These are phyloP conservation scores for Prunus dulcis DNA, from an alignment of 306 rosid species.

Conservation along the genomic window DNA sequence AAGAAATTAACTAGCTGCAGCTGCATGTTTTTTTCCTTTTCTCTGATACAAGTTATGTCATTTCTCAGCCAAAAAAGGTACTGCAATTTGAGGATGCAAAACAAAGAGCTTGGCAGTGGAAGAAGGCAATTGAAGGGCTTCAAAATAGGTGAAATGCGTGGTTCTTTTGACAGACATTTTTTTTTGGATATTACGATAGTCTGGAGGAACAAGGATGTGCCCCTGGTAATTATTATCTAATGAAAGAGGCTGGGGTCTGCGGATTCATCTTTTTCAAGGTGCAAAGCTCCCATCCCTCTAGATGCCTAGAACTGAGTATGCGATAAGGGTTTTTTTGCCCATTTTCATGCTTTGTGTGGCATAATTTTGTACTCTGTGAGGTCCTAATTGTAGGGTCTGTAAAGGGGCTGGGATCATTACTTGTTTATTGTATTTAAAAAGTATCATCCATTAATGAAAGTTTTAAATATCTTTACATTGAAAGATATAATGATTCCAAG, in stretches of 20 bases:
- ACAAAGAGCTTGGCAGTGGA: conserved; percentile 94
- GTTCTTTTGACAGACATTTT: conserved; percentile 32
- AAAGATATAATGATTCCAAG: neutral
- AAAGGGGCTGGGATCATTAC: conserved; percentile 42
- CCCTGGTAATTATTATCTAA: conserved; percentile 37
- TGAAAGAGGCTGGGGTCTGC: conserved; percentile 38
- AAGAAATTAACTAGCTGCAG: neutral
- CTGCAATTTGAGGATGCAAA: conserved; percentile 84
- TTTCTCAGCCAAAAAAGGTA: conserved; percentile 89
- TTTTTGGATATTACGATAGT: conserved; percentile 36
- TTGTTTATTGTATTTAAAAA: conserved; percentile 24
- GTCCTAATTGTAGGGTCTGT: conserved; percentile 41
- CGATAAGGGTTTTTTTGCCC: conserved; percentile 23
- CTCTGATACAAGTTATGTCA: conserved; percentile 21
- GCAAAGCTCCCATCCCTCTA: conserved; percentile 28
- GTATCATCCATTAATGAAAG: conserved; percentile 21
- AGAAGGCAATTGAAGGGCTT: conserved; percentile 97
- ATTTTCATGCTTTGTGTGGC: conserved; percentile 31
- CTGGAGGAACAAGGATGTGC: conserved; percentile 39
- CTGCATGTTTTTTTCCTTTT: neutral
- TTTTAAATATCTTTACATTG: conserved; percentile 9
- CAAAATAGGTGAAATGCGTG: conserved; percentile 72
- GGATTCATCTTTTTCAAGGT: conserved; percentile 33
- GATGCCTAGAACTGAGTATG: conserved; percentile 30
- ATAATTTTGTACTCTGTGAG: conserved; percentile 23